Evolutionary conservation across 495 filamentous ascomycete genomes (phyloP).

Genomic region (Daldinia concentrica): DNA sequence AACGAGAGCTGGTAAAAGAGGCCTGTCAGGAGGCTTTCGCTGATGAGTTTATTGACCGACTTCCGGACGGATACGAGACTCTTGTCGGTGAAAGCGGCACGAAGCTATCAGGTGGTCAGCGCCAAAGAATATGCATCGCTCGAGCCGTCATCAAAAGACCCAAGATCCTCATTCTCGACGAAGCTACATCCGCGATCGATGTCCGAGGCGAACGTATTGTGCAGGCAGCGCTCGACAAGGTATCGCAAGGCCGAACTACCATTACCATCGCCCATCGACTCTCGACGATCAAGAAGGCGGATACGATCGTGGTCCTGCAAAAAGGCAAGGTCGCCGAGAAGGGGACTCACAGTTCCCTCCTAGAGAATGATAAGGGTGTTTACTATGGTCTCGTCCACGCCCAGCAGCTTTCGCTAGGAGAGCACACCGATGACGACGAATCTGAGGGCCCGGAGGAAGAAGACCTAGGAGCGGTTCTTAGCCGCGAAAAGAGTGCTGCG

Average conservation of each 20-base stretch:
- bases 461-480: slow-evolving; percentile 51
- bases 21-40: slow-evolving; percentile 68
- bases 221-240: slow-evolving; percentile 75
- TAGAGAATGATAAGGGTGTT: slow-evolving; percentile 65
- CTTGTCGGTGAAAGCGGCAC: slow-evolving; percentile 59
- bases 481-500: slow-evolving; percentile 59
- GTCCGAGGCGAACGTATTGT: slow-evolving; percentile 72
- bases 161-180: slow-evolving; percentile 83
- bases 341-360: slow-evolving; percentile 75
- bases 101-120: slow-evolving; percentile 66
- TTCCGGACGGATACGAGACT: slow-evolving; percentile 68
- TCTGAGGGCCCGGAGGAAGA: slow-evolving; percentile 51
- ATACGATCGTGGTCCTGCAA: slow-evolving; percentile 74
- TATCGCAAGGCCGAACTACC: slow-evolving; percentile 74
- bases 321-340: slow-evolving; percentile 68
- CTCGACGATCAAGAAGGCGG: slow-evolving; percentile 74
- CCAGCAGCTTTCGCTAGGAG: slow-evolving; percentile 59
- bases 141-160: slow-evolving; percentile 76
- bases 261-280: slow-evolving; percentile 81
- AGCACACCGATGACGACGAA: slow-evolving; percentile 36
- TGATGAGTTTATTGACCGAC: slow-evolving; percentile 65
- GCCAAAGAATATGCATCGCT: slow-evolving; percentile 76
- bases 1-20: slow-evolving; percentile 62
- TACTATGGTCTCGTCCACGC: slow-evolving; percentile 66
- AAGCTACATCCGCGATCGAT: slow-evolving; percentile 86